phyloP scores from a whole-genome alignment of 2,329 filamentous ascomycete genomes.

The Claviceps quebecensis region DNA sequence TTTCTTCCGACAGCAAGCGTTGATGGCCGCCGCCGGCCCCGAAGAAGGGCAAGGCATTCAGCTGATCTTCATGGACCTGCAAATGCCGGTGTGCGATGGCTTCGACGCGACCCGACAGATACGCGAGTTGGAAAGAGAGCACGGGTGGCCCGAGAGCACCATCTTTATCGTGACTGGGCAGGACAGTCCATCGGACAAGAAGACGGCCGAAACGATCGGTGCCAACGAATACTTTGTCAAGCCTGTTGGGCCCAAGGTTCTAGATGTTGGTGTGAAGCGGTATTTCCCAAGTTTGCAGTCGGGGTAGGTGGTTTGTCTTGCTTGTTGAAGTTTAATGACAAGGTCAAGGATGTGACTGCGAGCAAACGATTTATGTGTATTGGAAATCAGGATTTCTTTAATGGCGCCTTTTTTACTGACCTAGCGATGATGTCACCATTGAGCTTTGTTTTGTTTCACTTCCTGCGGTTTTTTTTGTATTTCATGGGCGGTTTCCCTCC shows the following conservation, averaged over 20 bases:
- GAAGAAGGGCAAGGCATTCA: slow-evolving; percentile 8
- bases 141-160: slow-evolving; percentile 7
- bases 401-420: no score
- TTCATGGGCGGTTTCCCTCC: no score
- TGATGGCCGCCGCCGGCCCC: background rate
- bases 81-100: slow-evolving; percentile 18
- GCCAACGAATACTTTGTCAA: slow-evolving; percentile 1
- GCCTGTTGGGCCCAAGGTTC: background rate
- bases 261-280: background rate
- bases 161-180: slow-evolving; percentile 17
- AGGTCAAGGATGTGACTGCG: no score
- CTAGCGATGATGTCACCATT: no score
- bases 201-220: background rate
- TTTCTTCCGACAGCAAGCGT: slow-evolving; percentile 11
- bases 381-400: no score
- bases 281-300: background rate
- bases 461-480: no score
- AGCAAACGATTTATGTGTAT: no score
- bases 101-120: slow-evolving; percentile 15
- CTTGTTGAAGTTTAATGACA: background rate
- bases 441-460: no score
- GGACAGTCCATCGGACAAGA: slow-evolving; percentile 8
- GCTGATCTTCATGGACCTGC: slow-evolving; percentile 16
- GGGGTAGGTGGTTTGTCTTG: background rate
- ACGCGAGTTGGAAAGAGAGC: slow-evolving; percentile 10